Conservation (phyloP, 768 basidiomycete genomes). For the Galerina sulciceps region DNA sequence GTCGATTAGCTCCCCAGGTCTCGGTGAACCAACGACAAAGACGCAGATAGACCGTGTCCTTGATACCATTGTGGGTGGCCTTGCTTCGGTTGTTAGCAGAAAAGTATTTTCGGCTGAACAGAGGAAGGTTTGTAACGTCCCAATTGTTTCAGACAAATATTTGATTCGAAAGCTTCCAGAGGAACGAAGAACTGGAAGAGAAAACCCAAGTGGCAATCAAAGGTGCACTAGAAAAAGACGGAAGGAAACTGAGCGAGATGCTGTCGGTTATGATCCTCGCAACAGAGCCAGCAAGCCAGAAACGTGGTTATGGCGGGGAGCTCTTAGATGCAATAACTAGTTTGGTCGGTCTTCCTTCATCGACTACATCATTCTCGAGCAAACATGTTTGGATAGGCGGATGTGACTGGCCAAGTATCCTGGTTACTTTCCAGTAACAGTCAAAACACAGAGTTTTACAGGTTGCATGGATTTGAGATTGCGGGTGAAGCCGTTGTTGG, state of each 20-base stretch:
- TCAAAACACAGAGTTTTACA: constrained; percentile 24
- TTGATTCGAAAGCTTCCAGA: constrained; percentile 12
- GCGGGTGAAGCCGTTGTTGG: constrained; percentile 23
- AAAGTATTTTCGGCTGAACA: constrained; percentile 10
- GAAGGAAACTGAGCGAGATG: constrained; percentile 23
- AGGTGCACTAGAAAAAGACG: constrained; percentile 8
- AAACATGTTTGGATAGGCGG: constrained; percentile 16
- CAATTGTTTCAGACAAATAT: not conserved
- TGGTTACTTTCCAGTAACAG: constrained; percentile 26
- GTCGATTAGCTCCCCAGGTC: not conserved
- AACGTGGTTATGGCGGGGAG: constrained; percentile 25
- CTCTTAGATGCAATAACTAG: constrained; percentile 24
- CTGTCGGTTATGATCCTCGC: constrained; percentile 22
- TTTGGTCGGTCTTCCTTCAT: constrained; percentile 17
- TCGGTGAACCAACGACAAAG: not conserved
- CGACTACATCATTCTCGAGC: not conserved
- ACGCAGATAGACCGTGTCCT: not conserved
- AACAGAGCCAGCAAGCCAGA: constrained; percentile 22
- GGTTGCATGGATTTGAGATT: constrained; percentile 25
- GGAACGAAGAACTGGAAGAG: constrained; percentile 17
- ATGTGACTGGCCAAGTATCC: constrained; percentile 18
- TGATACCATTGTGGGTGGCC: not conserved
- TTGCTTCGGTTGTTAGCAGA: constrained; percentile 7
- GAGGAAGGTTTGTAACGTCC: constrained; percentile 4
- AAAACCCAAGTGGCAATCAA: constrained; percentile 16